Conservation (phyloP, 768 basidiomycete species). For the Baorangia bicolor region DNA sequence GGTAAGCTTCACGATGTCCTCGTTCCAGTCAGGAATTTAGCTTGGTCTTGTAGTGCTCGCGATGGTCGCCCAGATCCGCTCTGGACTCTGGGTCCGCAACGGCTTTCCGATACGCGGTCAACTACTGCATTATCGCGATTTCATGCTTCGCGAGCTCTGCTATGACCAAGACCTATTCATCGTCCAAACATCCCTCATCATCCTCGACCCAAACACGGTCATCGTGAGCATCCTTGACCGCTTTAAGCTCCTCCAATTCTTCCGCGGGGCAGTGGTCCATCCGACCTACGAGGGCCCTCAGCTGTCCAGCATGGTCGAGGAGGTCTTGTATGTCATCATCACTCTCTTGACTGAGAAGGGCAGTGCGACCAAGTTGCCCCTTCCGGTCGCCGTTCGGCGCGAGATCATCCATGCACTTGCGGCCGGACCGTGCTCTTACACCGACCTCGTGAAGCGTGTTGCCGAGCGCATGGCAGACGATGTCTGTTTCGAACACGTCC, state of each 20-base stretch:
- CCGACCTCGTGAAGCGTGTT: conserved; percentile 87
- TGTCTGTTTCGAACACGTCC: conserved; percentile 73
- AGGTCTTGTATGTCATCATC: conserved; percentile 84
- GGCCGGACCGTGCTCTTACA: conserved; percentile 83
- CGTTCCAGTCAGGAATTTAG: neutral
- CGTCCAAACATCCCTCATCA: conserved; percentile 79
- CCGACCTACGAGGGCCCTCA: conserved; percentile 67
- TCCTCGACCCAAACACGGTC: conserved; percentile 75
- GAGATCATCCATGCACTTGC: conserved; percentile 92
- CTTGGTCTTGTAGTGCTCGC: conserved; percentile 57
- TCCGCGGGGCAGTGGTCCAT: conserved; percentile 59
- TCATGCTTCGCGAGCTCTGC: conserved; percentile 91
- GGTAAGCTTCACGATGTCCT: conserved; percentile 47
- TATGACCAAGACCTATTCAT: conserved; percentile 95
- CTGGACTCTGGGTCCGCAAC: conserved; percentile 96
- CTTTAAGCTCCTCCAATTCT: conserved; percentile 79
- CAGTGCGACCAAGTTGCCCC: conserved; percentile 65
- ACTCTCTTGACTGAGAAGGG: conserved; percentile 82
- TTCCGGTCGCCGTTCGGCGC: conserved; percentile 63
- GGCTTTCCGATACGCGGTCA: conserved; percentile 95
- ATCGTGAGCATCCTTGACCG: conserved; percentile 88
- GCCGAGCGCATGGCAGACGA: conserved; percentile 89
- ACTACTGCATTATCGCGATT: conserved; percentile 92
- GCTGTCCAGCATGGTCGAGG: conserved; percentile 85
- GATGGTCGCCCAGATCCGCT: conserved; percentile 93